Evolutionary conservation across 2,329 filamentous ascomycete genomes (phyloP).

Genomic region (Scytalidium lignicola): DNA sequence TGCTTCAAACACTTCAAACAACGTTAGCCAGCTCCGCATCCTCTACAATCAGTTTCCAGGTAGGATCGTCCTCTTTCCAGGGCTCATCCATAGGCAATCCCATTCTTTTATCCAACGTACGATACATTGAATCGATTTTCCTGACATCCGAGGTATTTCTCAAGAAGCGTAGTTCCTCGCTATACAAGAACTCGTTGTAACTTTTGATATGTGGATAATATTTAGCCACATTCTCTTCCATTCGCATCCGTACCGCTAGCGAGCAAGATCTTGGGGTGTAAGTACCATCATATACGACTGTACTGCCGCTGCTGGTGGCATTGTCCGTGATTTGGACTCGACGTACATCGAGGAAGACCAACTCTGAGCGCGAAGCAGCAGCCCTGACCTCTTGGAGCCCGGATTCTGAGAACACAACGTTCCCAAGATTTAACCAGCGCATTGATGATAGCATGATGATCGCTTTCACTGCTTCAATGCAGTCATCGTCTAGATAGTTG

Average conservation of each 20-base stretch:
- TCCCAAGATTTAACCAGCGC: slow-evolving; percentile 9
- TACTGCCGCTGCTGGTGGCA: not conserved
- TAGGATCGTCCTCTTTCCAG: slow-evolving; percentile 36
- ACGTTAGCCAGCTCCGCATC: slow-evolving; percentile 2
- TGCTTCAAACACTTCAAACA: no score
- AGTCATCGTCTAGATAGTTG: slow-evolving; percentile 10
- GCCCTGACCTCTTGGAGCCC: slow-evolving; percentile 6
- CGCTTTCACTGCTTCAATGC: slow-evolving; percentile 4
- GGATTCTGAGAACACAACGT: slow-evolving; percentile 2
- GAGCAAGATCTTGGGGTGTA: slow-evolving; percentile 7
- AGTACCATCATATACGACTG: slow-evolving; percentile 2
- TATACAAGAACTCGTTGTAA: slow-evolving; percentile 10
- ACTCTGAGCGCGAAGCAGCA: slow-evolving; percentile 4
- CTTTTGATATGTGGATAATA: slow-evolving; percentile 8
- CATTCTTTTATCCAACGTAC: slow-evolving; percentile 31
- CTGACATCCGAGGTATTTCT: slow-evolving; percentile 35
- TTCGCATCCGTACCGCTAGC: slow-evolving; percentile 4
- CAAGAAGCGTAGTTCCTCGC: slow-evolving; percentile 35
- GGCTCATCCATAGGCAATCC: slow-evolving; percentile 26
- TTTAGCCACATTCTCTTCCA: slow-evolving; percentile 9
- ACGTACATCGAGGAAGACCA: slow-evolving; percentile 6
- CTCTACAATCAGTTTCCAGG: slow-evolving; percentile 16
- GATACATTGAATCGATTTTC: slow-evolving; percentile 39
- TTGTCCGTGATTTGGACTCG: slow-evolving; percentile 1
- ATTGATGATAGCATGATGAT: slow-evolving; percentile 5